phyloP scores from a whole-genome alignment of 1,284 basidiomycete species.

The Pseudozyma pruni region DNA sequence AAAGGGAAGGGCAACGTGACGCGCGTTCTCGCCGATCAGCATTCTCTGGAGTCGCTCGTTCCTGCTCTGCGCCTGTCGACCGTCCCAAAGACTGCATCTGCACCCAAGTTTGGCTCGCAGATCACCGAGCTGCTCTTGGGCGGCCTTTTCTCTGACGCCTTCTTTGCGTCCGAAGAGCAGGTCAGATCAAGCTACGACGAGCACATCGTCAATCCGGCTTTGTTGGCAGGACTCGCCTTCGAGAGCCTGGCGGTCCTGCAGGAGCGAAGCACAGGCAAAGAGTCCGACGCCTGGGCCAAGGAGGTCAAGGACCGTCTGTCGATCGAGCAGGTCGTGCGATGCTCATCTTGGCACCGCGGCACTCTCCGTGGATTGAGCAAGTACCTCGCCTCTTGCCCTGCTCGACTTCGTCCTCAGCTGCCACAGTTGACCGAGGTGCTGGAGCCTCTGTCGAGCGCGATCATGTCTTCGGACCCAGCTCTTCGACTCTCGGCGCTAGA shows the following conservation, averaged over 20 bases:
- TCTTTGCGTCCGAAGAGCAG: conserved; percentile 20
- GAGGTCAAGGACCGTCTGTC: conserved; percentile 25
- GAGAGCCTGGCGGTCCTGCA: conserved; percentile 41
- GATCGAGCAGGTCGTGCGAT: conserved; percentile 21
- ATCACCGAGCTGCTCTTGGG: conserved; percentile 30
- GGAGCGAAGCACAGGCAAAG: conserved; percentile 21
- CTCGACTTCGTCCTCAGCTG: conserved; percentile 23
- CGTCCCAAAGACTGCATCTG: conserved; percentile 21
- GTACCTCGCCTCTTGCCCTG: conserved; percentile 29
- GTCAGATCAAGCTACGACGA: conserved; percentile 28
- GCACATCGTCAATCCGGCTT: conserved; percentile 33
- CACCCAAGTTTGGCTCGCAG: conserved; percentile 14
- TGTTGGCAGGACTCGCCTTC: conserved; percentile 35
- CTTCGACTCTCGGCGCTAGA: conserved; percentile 52
- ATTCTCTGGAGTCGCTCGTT: conserved; percentile 29
- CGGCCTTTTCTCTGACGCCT: conserved; percentile 22
- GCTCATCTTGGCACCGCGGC: conserved; percentile 45
- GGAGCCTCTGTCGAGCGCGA: conserved; percentile 23
- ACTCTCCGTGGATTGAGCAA: conserved; percentile 35
- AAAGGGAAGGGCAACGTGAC: conserved; percentile 9
- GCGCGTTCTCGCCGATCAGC: conserved; percentile 11
- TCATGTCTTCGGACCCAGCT: conserved; percentile 53
- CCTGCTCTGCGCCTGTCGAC: conserved; percentile 43
- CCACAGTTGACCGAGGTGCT: conserved; percentile 22
- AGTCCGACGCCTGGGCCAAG: conserved; percentile 17